Evolutionary conservation across 192 early-diverging fungal genomes (phyloP), one percentile per base, ranked within the genome.

Genomic region (Neocallimastix lanati): DNA sequence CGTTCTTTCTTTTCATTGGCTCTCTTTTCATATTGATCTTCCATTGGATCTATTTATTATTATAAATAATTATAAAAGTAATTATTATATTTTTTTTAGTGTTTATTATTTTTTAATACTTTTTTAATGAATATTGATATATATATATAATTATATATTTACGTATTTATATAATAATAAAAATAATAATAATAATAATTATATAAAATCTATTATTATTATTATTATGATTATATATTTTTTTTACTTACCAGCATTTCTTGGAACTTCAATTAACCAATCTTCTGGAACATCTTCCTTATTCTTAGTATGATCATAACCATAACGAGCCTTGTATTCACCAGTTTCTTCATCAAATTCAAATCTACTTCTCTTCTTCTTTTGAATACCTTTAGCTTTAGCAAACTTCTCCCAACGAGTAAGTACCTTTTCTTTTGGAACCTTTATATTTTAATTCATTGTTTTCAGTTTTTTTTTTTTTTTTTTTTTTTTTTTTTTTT

Each of bases 371-470:
- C 93, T 93, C 85, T 97, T 97, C 77, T 92, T 92, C 81, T 89
- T 87, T 84, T 92, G 88, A 84, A 99, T 98, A 25, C 96, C 96
- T 87, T 99, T 99, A 84, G 87, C 86, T 83, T 94, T 92, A 78
- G 98, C 98, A 86, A 99, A 99, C 89, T 93, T 94, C 85, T 99
- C 96, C 98, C 98, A 99, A 81, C 96, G 92, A 15, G 98, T 99
- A 86, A 90, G 83, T 14, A 93, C 88, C 83, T 95, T 95, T 35
- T 89, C 91, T 85, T 95, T 94, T 37, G 98, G 98, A 28, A 96
- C 81, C 29, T 86, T 76, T n/a, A n/a, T n/a, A n/a, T n/a, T n/a
- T n/a, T n/a, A n/a, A n/a, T n/a, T n/a, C n/a, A n/a, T n/a, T n/a
- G n/a, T n/a, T n/a, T n/a, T n/a, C n/a, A n/a, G n/a, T n/a, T n/a